phyloP scores from a whole-genome alignment of 1,284 basidiomycete genomes.

The Cutaneotrichosporon sp. region DNA sequence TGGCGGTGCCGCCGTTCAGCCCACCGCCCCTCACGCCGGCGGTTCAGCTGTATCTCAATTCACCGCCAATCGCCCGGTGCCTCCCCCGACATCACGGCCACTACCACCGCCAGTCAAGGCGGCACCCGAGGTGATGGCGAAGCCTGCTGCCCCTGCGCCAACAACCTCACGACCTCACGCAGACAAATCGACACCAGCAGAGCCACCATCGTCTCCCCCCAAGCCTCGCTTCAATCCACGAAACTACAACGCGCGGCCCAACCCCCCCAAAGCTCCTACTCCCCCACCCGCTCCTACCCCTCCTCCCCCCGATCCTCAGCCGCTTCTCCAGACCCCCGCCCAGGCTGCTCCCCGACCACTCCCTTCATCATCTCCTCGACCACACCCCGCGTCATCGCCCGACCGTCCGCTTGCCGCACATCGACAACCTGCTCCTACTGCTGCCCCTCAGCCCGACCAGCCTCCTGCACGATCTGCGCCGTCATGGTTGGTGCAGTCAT shows the following conservation, averaged over 20 bases:
- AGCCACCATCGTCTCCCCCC: not conserved
- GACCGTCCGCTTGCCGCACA: not conserved
- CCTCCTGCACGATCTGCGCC: not conserved
- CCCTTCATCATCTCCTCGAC: too few relatives aligned
- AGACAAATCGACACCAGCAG: too few relatives aligned
- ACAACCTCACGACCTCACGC: too few relatives aligned
- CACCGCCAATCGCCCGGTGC: not conserved
- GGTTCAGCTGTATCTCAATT: not conserved
- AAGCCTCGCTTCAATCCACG: not conserved
- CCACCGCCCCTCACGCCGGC: not conserved
- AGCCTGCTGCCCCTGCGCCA: not conserved
- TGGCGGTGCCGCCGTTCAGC: not conserved
- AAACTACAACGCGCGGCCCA: not conserved
- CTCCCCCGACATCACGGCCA: not conserved
- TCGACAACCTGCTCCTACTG: not conserved
- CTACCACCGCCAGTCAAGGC: not conserved
- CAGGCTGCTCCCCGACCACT: too few relatives aligned
- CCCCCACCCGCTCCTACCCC: not conserved
- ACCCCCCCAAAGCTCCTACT: not conserved
- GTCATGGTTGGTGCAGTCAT: not conserved
- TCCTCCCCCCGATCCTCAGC: too few relatives aligned
- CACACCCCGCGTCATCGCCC: too few relatives aligned
- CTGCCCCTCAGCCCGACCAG: not conserved
- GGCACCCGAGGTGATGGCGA: not conserved
- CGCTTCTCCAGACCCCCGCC: too few relatives aligned